Conservation (phyloP, 495 filamentous ascomycete genomes). For the Xylaria telfairii region DNA sequence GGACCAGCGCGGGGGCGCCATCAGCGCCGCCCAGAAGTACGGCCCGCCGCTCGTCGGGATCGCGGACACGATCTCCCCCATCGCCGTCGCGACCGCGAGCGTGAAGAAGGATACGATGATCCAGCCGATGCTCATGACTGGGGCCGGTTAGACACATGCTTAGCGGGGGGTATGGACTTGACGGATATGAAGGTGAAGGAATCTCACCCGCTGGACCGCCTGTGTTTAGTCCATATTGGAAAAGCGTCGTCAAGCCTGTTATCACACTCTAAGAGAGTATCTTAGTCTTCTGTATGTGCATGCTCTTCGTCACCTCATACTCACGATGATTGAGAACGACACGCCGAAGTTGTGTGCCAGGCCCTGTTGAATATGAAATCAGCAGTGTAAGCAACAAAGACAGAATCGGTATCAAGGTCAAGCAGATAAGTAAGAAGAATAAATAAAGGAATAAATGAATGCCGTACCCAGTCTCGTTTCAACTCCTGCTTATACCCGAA, state of each 20-base stretch:
- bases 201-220: slow-evolving; percentile 63
- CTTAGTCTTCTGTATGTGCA: background rate
- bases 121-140: slow-evolving; percentile 52
- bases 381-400: background rate
- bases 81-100: slow-evolving; percentile 62
- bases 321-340: slow-evolving; percentile 69
- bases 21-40: slow-evolving; percentile 71
- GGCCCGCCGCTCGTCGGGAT: slow-evolving; percentile 69
- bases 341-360: slow-evolving; percentile 69
- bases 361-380: slow-evolving; percentile 29
- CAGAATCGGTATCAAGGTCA: background rate
- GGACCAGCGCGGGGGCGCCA: slow-evolving; percentile 60
- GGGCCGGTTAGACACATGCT: background rate
- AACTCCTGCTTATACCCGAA: slow-evolving; percentile 70
- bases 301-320: slow-evolving; percentile 27
- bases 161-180: background rate
- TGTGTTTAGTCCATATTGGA: slow-evolving; percentile 60
- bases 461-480: slow-evolving; percentile 58
- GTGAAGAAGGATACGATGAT: slow-evolving; percentile 65
- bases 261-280: slow-evolving; percentile 58
- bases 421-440: too few species aligned
- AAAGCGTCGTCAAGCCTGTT: slow-evolving; percentile 66
- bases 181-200: slow-evolving; percentile 9
- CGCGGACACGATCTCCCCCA: slow-evolving; percentile 71
- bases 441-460: background rate